Conservation (phyloP, 306 rosid genomes). For the Lathyrus aphaca region DNA sequence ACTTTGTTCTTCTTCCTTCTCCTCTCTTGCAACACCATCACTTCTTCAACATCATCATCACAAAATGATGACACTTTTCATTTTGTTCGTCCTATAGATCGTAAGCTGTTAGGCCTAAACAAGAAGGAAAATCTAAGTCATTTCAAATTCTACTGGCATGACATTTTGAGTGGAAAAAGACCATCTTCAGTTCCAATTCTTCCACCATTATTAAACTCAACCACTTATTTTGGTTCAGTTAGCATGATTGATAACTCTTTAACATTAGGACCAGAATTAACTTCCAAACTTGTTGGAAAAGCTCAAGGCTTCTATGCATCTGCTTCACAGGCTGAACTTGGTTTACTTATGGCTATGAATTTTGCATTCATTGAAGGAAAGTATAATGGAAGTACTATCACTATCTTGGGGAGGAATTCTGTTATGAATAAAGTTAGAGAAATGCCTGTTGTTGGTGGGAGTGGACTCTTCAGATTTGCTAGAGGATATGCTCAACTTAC, state of each 20-base stretch:
- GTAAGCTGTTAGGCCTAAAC: conserved; percentile 26
- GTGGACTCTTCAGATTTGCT: conserved; percentile 68
- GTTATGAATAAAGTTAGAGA: conserved; percentile 49
- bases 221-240: conserved; percentile 41
- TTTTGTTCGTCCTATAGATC: conserved; percentile 43
- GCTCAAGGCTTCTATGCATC: conserved; percentile 58
- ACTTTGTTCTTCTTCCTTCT: too few relatives aligned
- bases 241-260: conserved; percentile 42
- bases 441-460: conserved; percentile 75
- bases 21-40: too few relatives aligned
- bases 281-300: conserved; percentile 47
- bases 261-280: conserved; percentile 43
- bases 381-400: conserved; percentile 62
- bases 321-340: conserved; percentile 43
- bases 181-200: conserved; percentile 38
- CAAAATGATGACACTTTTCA: background rate
- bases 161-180: conserved; percentile 32
- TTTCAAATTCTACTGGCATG: conserved; percentile 62
- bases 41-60: background rate
- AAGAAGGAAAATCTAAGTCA: conserved; percentile 55
- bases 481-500: conserved; percentile 56
- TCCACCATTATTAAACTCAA: conserved; percentile 13
- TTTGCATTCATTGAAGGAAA: conserved; percentile 61
- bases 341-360: conserved; percentile 59
- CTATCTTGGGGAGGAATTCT: conserved; percentile 55